Conservation (phyloP, 345 rosid genomes). For the Garcia nutans region DNA sequence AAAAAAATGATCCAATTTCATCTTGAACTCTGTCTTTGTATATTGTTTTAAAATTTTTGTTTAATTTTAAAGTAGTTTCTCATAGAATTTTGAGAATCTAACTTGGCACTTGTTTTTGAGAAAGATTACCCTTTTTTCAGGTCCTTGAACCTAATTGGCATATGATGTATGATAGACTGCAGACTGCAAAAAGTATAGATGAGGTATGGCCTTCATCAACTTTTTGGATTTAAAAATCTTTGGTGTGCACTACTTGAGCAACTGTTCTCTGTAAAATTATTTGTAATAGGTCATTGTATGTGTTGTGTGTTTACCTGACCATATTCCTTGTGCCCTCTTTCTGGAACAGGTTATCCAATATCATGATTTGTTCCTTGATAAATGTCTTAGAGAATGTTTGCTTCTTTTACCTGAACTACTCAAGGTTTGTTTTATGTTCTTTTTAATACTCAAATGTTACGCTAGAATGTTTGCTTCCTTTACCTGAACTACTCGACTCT, state of each 20-base stretch:
- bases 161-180: conserved; percentile 73
- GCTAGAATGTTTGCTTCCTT: conserved; percentile 90
- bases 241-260: background rate
- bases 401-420: conserved; percentile 91
- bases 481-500: conserved; percentile 87
- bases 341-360: conserved; percentile 73
- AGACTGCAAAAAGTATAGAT: conserved; percentile 77
- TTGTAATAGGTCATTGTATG: background rate
- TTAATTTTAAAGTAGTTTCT: background rate
- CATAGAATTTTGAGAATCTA: background rate
- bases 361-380: conserved; percentile 90
- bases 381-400: conserved; percentile 90
- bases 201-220: conserved; percentile 47
- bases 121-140: conserved; percentile 38
- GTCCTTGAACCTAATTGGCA: conserved; percentile 99
- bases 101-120: conserved; percentile 7
- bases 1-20: background rate
- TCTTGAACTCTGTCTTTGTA: background rate
- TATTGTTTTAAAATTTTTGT: background rate
- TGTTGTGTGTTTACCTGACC: background rate
- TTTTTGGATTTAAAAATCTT: background rate
- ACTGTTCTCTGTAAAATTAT: background rate
- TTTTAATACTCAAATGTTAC: background rate
- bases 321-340: conserved; percentile 15
- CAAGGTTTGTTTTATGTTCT: conserved; percentile 53